phyloP scores from a whole-genome alignment of 345 rosid species.

The Limnanthes douglasii region DNA sequence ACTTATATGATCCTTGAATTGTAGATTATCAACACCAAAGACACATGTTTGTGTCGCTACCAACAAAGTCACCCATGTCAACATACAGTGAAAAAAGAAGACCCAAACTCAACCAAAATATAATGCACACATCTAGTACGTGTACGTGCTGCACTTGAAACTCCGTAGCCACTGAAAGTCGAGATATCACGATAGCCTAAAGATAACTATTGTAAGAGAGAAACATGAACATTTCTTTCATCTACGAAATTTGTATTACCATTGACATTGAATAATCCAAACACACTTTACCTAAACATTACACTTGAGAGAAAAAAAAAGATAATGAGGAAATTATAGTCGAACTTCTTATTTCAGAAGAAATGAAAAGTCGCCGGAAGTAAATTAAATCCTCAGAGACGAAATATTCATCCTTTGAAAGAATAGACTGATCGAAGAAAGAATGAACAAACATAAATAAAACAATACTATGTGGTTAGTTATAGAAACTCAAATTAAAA shows the following conservation, averaged over 20 bases:
- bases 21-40: slow-evolving; percentile 25
- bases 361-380: no score
- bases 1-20: slow-evolving; percentile 40
- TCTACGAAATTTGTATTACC: slow-evolving; percentile 17
- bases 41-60: slow-evolving; percentile 36
- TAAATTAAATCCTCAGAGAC: no score
- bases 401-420: no score
- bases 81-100: slow-evolving; percentile 2
- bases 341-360: no score
- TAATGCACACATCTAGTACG: background rate
- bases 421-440: no score
- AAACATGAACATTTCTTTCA: slow-evolving; percentile 25
- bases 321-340: no score
- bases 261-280: no score
- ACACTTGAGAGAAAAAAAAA: no score
- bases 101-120: slow-evolving; percentile 3
- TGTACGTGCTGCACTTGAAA: slow-evolving; percentile 36
- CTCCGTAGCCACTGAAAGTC: slow-evolving; percentile 34
- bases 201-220: slow-evolving; percentile 41
- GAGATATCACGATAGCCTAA: slow-evolving; percentile 29
- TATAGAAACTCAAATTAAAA: no score
- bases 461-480: no score
- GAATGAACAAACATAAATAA: no score
- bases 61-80: slow-evolving; percentile 6
- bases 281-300: no score